Base-by-base conservation (phyloP, 148 eudicot species). In the Amaranthus palmeri region DNA sequence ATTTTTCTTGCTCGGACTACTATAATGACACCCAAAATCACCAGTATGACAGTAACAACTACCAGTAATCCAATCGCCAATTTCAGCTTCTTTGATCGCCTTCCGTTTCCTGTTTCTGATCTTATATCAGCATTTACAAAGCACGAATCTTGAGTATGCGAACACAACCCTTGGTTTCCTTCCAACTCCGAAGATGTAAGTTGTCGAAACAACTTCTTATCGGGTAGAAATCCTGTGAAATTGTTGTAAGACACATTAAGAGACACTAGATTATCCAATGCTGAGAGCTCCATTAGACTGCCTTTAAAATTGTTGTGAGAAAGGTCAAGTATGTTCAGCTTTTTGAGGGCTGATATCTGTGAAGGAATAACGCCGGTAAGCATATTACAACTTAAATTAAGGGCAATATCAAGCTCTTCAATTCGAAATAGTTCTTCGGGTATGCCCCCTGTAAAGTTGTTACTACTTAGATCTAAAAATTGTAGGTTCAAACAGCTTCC, bases 191-290 rank as follows among this genome's bases (percentile, higher is more conserved):
- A n/a, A 40, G 79, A 70, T 25, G 96, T 69, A 41, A 92, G 65
- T 77, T 89, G 97, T 44, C 88, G 78, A 65, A 92, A 92, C 12
- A 92, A 81, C 88, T 92, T 88, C 78, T 73, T 88, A 57, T 92
- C 91, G 0, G n/a, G 97, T 92, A 47, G 90, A 83, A 69, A 82
- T 83, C n/a, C 43, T 0, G 91, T 80, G 82, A 92, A 89, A 61
- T 92, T 88, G 74, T 92, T 92, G 78, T 85, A 82, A 5, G 96
- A 92, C 15, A 92, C 86, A 69, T 92, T 92, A 2, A 92, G 84
- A 50, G 93, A 86, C 12, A 92, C 96, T 17, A 92, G 85, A 66
- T 90, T 92, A 17, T 78, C 87, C 51, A 92, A 82, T 47, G 80
- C 83, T 0, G 97, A 85, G 63, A 92, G 85, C 59, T 85, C 79